Evolutionary conservation across 2,329 filamentous ascomycete species (phyloP).

Genomic region (Lasiodiplodia gonubiensis): DNA sequence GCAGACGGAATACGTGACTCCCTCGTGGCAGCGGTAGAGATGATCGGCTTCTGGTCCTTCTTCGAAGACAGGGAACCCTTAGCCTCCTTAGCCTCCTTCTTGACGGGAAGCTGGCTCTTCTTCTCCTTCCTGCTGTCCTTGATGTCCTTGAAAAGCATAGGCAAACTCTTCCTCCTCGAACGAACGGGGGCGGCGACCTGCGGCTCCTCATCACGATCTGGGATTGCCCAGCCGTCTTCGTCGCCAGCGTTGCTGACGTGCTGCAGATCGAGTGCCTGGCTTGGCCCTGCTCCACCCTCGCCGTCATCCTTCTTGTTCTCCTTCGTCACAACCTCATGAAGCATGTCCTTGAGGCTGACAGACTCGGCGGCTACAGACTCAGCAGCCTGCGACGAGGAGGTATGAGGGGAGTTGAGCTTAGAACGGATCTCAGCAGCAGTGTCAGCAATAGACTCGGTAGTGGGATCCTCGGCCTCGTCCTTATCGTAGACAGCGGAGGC

Average conservation of each 20-base stretch:
- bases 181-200: not conserved
- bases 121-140: constrained; percentile 10
- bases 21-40: not conserved
- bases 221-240: constrained; percentile 12
- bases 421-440: not conserved
- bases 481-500: not conserved
- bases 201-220: constrained; percentile 2
- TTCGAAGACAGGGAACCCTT: not conserved
- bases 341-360: constrained; percentile 12
- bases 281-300: not conserved
- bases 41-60: constrained; percentile 11
- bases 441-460: not conserved
- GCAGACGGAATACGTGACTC: not conserved
- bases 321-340: not conserved
- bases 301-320: not conserved
- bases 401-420: not conserved
- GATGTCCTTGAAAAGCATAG: constrained; percentile 7
- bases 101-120: constrained; percentile 1
- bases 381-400: not conserved
- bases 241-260: not conserved
- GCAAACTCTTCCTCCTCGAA: constrained; percentile 10
- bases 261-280: not conserved
- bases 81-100: constrained; percentile 6
- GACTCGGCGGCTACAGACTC: not conserved
- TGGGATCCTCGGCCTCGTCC: not conserved